Conservation (phyloP, 129 eudicot genomes). For the Ambrosia trifida region DNA sequence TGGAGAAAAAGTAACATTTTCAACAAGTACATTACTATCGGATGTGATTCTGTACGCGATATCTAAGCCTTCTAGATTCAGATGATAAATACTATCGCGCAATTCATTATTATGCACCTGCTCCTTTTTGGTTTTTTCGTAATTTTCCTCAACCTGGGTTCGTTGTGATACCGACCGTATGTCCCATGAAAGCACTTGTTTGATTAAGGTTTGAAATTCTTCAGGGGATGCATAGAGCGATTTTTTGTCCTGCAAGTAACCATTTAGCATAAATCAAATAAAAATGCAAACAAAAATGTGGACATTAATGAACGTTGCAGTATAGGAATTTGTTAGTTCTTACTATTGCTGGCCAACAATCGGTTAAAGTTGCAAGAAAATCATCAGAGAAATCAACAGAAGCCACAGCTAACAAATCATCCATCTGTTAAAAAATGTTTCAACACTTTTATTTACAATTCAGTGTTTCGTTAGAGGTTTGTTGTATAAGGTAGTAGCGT, state of each 20-base stretch:
- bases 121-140: conserved; percentile 4
- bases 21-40: conserved; percentile 67
- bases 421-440: conserved; percentile 60
- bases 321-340: conserved; percentile 8
- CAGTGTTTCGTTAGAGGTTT: too few relatives aligned
- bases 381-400: conserved; percentile 65
- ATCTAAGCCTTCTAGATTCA: conserved; percentile 67
- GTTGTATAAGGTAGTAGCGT: too few relatives aligned
- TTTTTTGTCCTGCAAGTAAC: conserved; percentile 55
- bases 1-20: conserved; percentile 34
- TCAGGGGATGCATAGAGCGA: conserved; percentile 65
- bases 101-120: conserved; percentile 9
- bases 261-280: not conserved
- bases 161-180: conserved; percentile 89
- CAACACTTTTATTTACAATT: not conserved
- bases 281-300: conserved; percentile 5
- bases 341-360: conserved; percentile 69
- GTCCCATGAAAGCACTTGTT: conserved; percentile 93
- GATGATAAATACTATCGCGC: conserved; percentile 55
- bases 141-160: conserved; percentile 44
- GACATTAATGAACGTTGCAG: not conserved
- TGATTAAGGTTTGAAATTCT: conserved; percentile 62
- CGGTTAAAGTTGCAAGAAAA: conserved; percentile 49
- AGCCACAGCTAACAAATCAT: conserved; percentile 59
- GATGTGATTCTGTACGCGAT: conserved; percentile 65